Conservation (phyloP, 2,329 filamentous ascomycete species). For the Annulohypoxylon truncatum region DNA sequence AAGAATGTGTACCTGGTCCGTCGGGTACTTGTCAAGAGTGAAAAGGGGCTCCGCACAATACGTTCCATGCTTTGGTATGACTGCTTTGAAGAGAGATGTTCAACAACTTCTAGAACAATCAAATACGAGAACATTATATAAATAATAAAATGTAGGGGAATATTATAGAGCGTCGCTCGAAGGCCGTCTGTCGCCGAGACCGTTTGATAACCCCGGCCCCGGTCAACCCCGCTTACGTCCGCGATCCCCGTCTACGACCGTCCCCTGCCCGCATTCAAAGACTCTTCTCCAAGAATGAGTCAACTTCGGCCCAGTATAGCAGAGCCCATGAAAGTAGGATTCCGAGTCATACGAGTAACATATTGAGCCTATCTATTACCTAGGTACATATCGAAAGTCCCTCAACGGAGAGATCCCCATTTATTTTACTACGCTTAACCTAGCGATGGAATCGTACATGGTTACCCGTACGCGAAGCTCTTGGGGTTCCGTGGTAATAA, state of each 20-base stretch:
- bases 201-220: conserved; percentile 16
- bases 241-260: neutral
- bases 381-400: no score
- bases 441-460: no score
- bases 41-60: neutral
- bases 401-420: no score
- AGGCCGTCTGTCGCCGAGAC: conserved; percentile 3
- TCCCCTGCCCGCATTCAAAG: neutral
- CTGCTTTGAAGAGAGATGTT: neutral
- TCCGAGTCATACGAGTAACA: no score
- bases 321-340: no score
- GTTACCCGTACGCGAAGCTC: no score
- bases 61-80: neutral
- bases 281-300: neutral
- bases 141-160: neutral
- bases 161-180: neutral
- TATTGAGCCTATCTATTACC: no score
- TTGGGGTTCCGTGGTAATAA: no score
- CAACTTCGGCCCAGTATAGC: neutral
- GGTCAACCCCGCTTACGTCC: conserved; percentile 9
- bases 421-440: no score
- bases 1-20: neutral
- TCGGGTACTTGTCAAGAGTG: neutral
- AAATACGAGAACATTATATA: neutral
- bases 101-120: neutral